These are phyloP conservation scores for Clitoria ternatea DNA, from an alignment of 306 rosid species.

Conservation along the genomic window DNA sequence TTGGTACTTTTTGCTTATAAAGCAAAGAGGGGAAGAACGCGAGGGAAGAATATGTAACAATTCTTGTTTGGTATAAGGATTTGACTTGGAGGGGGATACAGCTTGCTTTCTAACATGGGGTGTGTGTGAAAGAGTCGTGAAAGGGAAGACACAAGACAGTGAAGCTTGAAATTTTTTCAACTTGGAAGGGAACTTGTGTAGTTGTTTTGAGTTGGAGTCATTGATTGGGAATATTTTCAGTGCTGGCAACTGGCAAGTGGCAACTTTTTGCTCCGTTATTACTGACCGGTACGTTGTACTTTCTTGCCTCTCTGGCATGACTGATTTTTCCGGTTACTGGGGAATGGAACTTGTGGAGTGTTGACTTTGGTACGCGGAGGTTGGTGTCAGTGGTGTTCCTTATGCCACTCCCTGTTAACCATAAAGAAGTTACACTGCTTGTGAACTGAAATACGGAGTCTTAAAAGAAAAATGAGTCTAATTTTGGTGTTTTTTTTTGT, in stretches of 20 bases:
- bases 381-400: too few species aligned
- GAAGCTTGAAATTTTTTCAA: slow-evolving; percentile 11
- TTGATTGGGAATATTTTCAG: slow-evolving; percentile 9
- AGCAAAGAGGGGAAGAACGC: not conserved
- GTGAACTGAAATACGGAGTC: too few species aligned
- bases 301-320: slow-evolving; percentile 13
- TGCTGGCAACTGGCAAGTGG: slow-evolving; percentile 21
- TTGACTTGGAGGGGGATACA: slow-evolving; percentile 18
- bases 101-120: slow-evolving; percentile 25
- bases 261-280: not conserved
- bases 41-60: slow-evolving; percentile 18
- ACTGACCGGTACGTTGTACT: slow-evolving; percentile 1
- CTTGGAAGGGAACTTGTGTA: not conserved
- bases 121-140: not conserved
- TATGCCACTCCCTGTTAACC: too few species aligned
- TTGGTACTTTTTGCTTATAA: slow-evolving; percentile 2
- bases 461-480: too few species aligned
- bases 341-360: not conserved
- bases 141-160: slow-evolving; percentile 27
- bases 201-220: too few species aligned
- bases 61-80: slow-evolving; percentile 19
- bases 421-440: too few species aligned
- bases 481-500: too few species aligned
- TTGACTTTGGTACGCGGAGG: slow-evolving; percentile 11
- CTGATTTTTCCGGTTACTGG: not conserved